phyloP scores from a whole-genome alignment of 768 basidiomycete species.

The Leccinum arenicola region DNA sequence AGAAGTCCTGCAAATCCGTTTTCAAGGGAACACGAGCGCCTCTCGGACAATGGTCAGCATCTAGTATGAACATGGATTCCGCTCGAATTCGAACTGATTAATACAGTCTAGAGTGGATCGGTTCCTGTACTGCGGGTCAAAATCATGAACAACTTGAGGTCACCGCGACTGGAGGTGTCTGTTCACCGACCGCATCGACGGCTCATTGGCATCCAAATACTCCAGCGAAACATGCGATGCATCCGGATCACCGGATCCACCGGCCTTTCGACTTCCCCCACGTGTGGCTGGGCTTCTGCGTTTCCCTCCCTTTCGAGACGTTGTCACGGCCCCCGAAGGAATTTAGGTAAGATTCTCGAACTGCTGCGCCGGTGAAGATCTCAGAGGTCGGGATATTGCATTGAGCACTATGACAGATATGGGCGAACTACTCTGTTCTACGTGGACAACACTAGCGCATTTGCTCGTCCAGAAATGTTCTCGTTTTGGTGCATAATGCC shows the following conservation, averaged over 20 bases:
- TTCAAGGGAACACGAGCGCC: neutral
- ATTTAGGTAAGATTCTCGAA: neutral
- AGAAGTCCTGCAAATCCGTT: neutral
- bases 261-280: neutral
- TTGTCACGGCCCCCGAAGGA: neutral
- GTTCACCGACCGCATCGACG: neutral
- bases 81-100: neutral
- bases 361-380: neutral
- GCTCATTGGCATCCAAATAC: neutral
- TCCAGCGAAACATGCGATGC: neutral
- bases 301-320: neutral
- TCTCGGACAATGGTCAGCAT: constrained; percentile 1
- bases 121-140: neutral
- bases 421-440: neutral
- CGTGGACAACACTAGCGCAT: too few relatives aligned
- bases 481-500: neutral
- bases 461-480: neutral
- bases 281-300: neutral
- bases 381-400: neutral
- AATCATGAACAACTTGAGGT: neutral
- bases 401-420: neutral
- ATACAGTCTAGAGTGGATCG: neutral
- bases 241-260: neutral
- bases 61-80: too few relatives aligned
- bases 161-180: neutral